phyloP scores from a whole-genome alignment of 148 eudicot species.

The Camellia japonica region DNA sequence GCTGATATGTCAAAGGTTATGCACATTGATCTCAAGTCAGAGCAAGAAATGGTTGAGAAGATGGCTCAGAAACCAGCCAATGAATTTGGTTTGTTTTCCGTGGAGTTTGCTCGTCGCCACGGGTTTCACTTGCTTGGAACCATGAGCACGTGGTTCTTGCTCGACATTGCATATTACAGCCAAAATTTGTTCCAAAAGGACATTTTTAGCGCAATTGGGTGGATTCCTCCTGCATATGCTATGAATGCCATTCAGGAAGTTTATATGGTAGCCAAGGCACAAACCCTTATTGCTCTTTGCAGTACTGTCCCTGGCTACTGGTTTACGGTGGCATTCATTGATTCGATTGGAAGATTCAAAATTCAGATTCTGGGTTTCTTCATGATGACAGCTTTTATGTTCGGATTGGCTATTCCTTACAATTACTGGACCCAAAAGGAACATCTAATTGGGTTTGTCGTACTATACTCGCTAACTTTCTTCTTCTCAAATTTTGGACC shows the following conservation, averaged over 20 bases:
- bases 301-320: slow-evolving; percentile 75
- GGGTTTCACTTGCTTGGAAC: slow-evolving; percentile 61
- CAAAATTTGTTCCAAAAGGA: slow-evolving; percentile 71
- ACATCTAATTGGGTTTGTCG: slow-evolving; percentile 50
- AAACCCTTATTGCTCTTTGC: slow-evolving; percentile 55
- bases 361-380: slow-evolving; percentile 56
- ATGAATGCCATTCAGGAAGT: slow-evolving; percentile 60
- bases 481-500: slow-evolving; percentile 73
- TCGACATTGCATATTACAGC: slow-evolving; percentile 66
- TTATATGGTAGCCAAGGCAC: slow-evolving; percentile 53
- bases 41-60: slow-evolving; percentile 26
- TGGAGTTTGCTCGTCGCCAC: slow-evolving; percentile 46
- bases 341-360: slow-evolving; percentile 50
- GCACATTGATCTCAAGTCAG: slow-evolving; percentile 35
- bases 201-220: slow-evolving; percentile 57
- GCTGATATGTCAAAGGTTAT: slow-evolving; percentile 50
- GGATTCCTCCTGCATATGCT: slow-evolving; percentile 50
- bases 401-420: slow-evolving; percentile 48
- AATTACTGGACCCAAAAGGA: slow-evolving; percentile 53
- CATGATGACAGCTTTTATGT: slow-evolving; percentile 65
- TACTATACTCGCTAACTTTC: slow-evolving; percentile 57
- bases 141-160: slow-evolving; percentile 59
- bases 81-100: slow-evolving; percentile 52
- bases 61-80: neutral
- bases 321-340: slow-evolving; percentile 59